Percentiles rank a stretch among this genome's conserved stretches.
Conservation (phyloP, 305 asterid genomes). For the Rubia tinctorum region DNA sequence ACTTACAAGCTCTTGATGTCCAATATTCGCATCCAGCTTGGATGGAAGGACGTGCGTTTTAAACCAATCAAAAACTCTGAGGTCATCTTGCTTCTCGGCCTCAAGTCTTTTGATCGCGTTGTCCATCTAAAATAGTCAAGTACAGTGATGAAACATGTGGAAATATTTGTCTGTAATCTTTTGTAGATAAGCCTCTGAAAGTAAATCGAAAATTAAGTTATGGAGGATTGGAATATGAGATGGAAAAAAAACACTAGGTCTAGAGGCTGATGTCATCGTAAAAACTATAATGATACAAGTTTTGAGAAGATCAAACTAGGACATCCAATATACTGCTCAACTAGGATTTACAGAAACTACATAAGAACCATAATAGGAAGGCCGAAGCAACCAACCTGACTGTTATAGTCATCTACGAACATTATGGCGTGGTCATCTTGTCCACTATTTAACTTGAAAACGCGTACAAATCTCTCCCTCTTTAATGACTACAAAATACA, state of each 20-base stretch:
- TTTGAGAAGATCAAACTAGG: neutral
- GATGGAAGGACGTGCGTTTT: slow-evolving; percentile 65
- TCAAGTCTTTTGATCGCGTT: slow-evolving; percentile 57
- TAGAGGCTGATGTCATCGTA: neutral
- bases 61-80: slow-evolving; percentile 73
- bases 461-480: slow-evolving; percentile 63
- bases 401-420: slow-evolving; percentile 74
- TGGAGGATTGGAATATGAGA: neutral
- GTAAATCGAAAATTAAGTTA: neutral
- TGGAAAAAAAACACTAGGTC: neutral
- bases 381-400: slow-evolving; percentile 53
- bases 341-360: slow-evolving; percentile 1
- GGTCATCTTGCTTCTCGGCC: slow-evolving; percentile 48
- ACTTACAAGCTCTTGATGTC: slow-evolving; percentile 89
- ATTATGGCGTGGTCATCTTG: slow-evolving; percentile 95
- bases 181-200: slow-evolving; percentile 1
- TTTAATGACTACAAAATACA: slow-evolving; percentile 60
- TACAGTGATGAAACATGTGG: slow-evolving; percentile 11
- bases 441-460: slow-evolving; percentile 86
- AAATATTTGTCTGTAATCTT: neutral
- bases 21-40: slow-evolving; percentile 74
- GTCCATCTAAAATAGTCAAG: slow-evolving; percentile 52
- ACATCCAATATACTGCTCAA: neutral
- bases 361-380: neutral
- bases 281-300: neutral